phyloP scores from a whole-genome alignment of 306 rosid genomes.

The Erythrophleum fordii region DNA sequence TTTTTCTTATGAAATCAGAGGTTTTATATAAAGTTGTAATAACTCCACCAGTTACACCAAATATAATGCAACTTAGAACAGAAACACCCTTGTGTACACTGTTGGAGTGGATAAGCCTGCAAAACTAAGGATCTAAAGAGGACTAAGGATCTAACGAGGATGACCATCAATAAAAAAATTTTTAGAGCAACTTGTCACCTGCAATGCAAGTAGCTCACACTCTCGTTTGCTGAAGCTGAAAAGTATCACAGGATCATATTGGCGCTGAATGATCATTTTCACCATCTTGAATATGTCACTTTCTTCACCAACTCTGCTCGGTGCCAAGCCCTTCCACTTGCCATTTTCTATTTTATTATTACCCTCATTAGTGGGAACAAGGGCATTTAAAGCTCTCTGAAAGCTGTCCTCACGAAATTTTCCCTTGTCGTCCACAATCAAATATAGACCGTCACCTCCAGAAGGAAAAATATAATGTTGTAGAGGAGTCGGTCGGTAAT shows the following conservation, averaged over 20 bases:
- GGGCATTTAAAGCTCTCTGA: conserved; percentile 79
- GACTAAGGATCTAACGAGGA: neutral
- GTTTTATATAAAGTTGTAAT: neutral
- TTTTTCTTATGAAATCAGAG: neutral
- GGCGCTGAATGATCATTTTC: conserved; percentile 94
- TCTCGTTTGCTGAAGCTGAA: conserved; percentile 98
- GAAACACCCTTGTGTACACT: neutral
- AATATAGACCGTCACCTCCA: conserved; percentile 80
- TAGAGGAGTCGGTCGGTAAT: conserved; percentile 95
- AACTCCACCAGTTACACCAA: neutral
- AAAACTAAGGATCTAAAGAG: neutral
- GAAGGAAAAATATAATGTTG: conserved; percentile 94
- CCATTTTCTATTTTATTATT: conserved; percentile 67
- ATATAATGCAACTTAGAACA: neutral
- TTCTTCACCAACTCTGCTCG: conserved; percentile 73
- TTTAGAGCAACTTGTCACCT: conserved; percentile 54
- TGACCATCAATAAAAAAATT: neutral
- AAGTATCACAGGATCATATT: conserved; percentile 92
- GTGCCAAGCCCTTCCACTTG: conserved; percentile 76
- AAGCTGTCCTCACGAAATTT: conserved; percentile 88
- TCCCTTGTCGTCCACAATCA: conserved; percentile 91
- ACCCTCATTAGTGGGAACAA: conserved; percentile 62
- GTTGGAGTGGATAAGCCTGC: neutral
- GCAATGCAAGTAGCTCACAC: conserved; percentile 95
- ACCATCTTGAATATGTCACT: conserved; percentile 97